Conservation (phyloP, 768 basidiomycete genomes). For the Coprinellus aureogranulatus region DNA sequence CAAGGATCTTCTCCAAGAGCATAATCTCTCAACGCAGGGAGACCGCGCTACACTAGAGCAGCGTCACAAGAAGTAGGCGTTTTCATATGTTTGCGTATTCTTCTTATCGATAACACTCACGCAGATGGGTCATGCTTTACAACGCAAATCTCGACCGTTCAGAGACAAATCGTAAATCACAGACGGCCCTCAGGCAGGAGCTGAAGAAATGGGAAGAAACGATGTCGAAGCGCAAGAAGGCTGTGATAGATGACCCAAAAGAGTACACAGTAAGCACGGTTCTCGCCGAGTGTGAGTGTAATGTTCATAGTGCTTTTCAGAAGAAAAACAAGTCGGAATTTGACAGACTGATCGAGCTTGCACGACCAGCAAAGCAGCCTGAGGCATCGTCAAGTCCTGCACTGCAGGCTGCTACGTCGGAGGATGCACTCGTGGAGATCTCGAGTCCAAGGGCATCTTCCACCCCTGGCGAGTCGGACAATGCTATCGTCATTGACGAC, state of each 20-base stretch:
- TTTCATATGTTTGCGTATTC: not conserved
- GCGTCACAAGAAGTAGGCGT: slow-evolving; percentile 58
- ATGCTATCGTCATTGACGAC: slow-evolving; percentile 34
- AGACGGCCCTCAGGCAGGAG: slow-evolving; percentile 47
- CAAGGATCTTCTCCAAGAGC: slow-evolving; percentile 51
- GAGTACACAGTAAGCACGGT: slow-evolving; percentile 24
- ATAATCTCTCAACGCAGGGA: slow-evolving; percentile 50
- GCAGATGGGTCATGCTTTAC: slow-evolving; percentile 66
- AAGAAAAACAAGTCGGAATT: slow-evolving; percentile 3
- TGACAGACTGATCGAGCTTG: not conserved
- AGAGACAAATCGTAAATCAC: slow-evolving; percentile 40
- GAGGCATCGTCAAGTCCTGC: not conserved
- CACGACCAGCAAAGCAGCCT: not conserved
- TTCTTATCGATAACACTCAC: not conserved
- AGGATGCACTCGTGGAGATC: slow-evolving; percentile 1
- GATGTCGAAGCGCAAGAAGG: slow-evolving; percentile 39
- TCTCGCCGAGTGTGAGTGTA: not conserved
- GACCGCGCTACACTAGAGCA: slow-evolving; percentile 50
- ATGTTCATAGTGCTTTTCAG: not conserved
- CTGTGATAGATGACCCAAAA: slow-evolving; percentile 29
- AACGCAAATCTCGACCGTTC: slow-evolving; percentile 71
- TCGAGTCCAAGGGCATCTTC: not conserved
- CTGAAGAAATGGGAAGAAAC: slow-evolving; percentile 60
- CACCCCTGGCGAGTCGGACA: slow-evolving; percentile 18
- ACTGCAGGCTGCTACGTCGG: not conserved